Base-by-base conservation (phyloP, 208 protist genomes). In the Leishmania braziliensis region DNA sequence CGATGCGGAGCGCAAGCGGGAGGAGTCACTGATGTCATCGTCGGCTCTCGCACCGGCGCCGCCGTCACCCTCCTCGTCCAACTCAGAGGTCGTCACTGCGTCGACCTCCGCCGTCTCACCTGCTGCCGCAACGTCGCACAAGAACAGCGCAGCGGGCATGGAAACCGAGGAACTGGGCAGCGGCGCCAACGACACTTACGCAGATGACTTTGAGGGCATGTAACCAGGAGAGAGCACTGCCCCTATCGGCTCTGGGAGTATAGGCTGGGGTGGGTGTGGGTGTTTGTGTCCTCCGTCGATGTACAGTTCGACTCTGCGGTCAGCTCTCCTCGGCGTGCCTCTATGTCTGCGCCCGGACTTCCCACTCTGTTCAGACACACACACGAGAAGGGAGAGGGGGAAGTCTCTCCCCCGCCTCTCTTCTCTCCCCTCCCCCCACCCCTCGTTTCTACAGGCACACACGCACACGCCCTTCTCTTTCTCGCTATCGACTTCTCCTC, bases 171-270 rank as follows among this genome's bases (percentile, higher is more conserved):
- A 77, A 36, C 50, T 70, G 12, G 65, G 78, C 60, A 80, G 77
- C n/a, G 75, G 82, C 10, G 79, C 78, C 43, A 58, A 87, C 48
- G 83, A 85, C 66, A 77, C 72, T 36, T 84, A 88, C 65, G 81
- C 78, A 36, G 84, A 91, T 66, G 82, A 88, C 82, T 83, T 83
- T 62, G 85, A 87, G 29, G 85, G 83, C 54, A 77, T 85, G 62
- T 81, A 80, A 50, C 20, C 60, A 39, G 29, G n/a, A 29, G 10
- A 66, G 60, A 2, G 29, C n/a, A 39, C 60, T 4, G 12, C 6
- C n/a, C n/a, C 2, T 12, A 36, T 66, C n/a, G 8, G 10, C n/a
- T 51, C 20, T 79, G 62, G 20, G 1, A n/a, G 46, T 46, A n/a
- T 23, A 9, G 51, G 60, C 60, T 36, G 10, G 72, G 0, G 39